phyloP scores from a whole-genome alignment of 1,139 yeast genomes.

The Pichia terricola region DNA sequence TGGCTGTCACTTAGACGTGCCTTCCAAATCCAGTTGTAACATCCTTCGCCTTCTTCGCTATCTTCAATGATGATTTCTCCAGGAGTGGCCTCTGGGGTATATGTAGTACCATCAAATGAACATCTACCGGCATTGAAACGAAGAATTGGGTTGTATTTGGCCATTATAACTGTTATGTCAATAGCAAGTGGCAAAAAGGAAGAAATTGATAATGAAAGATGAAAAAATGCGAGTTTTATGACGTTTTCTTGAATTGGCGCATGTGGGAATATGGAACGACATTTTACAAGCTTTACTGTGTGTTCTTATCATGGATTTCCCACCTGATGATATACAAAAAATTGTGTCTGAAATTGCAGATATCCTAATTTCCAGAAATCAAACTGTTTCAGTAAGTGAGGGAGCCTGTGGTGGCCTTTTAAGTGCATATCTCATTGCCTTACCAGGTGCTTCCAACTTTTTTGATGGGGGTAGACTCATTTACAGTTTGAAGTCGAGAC shows the following conservation, averaged over 20 bases:
- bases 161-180: slow-evolving; percentile 14
- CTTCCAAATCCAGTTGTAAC: slow-evolving; percentile 52
- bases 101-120: slow-evolving; percentile 60
- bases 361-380: slow-evolving; percentile 40
- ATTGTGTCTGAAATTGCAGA: slow-evolving; percentile 50
- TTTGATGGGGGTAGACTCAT: slow-evolving; percentile 79
- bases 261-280: too few relatives aligned
- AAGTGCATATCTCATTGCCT: slow-evolving; percentile 69
- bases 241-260: too few relatives aligned
- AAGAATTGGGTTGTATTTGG: slow-evolving; percentile 22
- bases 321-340: slow-evolving; percentile 44
- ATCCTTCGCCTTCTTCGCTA: slow-evolving; percentile 47
- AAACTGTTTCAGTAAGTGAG: slow-evolving; percentile 72
- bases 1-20: slow-evolving; percentile 28
- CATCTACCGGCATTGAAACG: slow-evolving; percentile 86
- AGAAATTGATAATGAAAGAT: too few relatives aligned
- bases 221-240: too few relatives aligned
- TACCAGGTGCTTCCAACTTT: slow-evolving; percentile 78
- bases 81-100: slow-evolving; percentile 69
- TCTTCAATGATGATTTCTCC: slow-evolving; percentile 64
- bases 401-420: slow-evolving; percentile 87
- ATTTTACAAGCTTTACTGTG: too few relatives aligned
- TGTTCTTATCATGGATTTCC: slow-evolving; percentile 58
- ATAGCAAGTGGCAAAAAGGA: slow-evolving; percentile 2
- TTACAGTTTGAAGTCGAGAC: slow-evolving; percentile 64